These are phyloP conservation scores for Lodderomyces orthopsilosis DNA, from an alignment of 1,139 yeast species.

Conservation along the genomic window DNA sequence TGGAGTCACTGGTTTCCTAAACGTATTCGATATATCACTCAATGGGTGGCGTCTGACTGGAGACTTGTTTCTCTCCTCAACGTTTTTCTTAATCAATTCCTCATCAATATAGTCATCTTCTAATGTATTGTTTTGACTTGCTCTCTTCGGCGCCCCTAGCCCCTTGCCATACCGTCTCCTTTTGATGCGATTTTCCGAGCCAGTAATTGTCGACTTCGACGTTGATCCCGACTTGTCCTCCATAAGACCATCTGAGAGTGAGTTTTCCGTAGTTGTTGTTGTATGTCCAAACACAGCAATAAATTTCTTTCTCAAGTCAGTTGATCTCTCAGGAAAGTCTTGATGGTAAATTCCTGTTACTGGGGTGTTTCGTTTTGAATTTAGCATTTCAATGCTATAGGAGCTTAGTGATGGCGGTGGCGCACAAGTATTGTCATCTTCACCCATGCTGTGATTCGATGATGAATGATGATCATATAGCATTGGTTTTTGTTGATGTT, in stretches of 20 bases:
- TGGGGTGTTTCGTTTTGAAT: slow-evolving; percentile 16
- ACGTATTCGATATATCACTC: slow-evolving; percentile 14
- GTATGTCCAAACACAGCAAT: slow-evolving; percentile 32
- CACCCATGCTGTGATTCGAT: slow-evolving; percentile 11
- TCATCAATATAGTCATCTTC: slow-evolving; percentile 19
- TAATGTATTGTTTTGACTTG: slow-evolving; percentile 14
- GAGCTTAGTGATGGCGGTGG: slow-evolving; percentile 64
- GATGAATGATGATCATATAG: neutral
- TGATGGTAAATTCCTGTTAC: slow-evolving; percentile 11
- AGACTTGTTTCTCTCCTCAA: slow-evolving; percentile 16
- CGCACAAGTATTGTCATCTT: slow-evolving; percentile 52
- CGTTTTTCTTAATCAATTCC: slow-evolving; percentile 24
- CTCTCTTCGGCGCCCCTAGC: slow-evolving; percentile 43
- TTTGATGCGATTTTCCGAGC: slow-evolving; percentile 13
- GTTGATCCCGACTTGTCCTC: slow-evolving; percentile 7
- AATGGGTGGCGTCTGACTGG: slow-evolving; percentile 14
- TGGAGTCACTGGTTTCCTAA: slow-evolving; percentile 14
- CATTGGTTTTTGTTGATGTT: neutral
- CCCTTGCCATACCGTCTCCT: slow-evolving; percentile 36
- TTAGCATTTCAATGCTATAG: slow-evolving; percentile 42
- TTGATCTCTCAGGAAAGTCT: slow-evolving; percentile 15
- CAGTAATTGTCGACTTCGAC: slow-evolving; percentile 6
- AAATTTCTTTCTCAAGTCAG: slow-evolving; percentile 26
- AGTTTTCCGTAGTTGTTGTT: slow-evolving; percentile 5
- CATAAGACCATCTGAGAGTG: slow-evolving; percentile 13